These are phyloP conservation scores for Helotiales sp. DNA, from an alignment of 2,329 filamentous ascomycete species.

Conservation along the genomic window DNA sequence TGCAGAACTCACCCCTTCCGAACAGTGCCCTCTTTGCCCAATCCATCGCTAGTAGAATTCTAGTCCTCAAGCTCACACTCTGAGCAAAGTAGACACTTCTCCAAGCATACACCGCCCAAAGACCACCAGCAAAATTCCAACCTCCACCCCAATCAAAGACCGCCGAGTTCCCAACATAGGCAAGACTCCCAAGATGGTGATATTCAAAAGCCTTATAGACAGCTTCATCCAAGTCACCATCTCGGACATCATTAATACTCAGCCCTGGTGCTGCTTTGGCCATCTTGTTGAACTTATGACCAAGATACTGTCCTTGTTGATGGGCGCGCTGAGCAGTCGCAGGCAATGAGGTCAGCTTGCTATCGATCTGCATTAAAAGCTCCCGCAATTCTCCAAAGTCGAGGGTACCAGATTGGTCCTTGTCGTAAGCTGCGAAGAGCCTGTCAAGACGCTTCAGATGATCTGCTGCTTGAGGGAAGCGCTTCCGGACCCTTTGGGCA, in stretches of 20 bases:
- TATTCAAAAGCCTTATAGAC: constrained; percentile 96
- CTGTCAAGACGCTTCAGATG: constrained; percentile 89
- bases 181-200: constrained; percentile 84
- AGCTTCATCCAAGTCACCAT: constrained; percentile 88
- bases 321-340: constrained; percentile 96
- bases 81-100: constrained; percentile 95
- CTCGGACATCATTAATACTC: constrained; percentile 74
- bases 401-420: constrained; percentile 87
- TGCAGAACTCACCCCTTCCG: constrained; percentile 69
- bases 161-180: constrained; percentile 94
- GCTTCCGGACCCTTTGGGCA: constrained; percentile 78
- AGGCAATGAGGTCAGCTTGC: constrained; percentile 88
- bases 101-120: constrained; percentile 96
- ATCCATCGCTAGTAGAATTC: constrained; percentile 91
- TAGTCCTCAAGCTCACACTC: constrained; percentile 89
- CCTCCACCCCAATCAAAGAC: constrained; percentile 87
- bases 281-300: constrained; percentile 90
- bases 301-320: constrained; percentile 92
- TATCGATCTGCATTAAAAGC: constrained; percentile 88
- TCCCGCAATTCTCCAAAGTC: constrained; percentile 91
- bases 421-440: constrained; percentile 90
- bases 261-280: constrained; percentile 76
- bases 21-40: constrained; percentile 97
- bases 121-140: constrained; percentile 74
- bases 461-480: constrained; percentile 86